A percentile compares a stretch with the other conserved stretches of the same genome.
These are phyloP conservation scores for Elongisporangium prolatum DNA, from an alignment of 352 stramenopile genomes.

Conservation along the genomic window DNA sequence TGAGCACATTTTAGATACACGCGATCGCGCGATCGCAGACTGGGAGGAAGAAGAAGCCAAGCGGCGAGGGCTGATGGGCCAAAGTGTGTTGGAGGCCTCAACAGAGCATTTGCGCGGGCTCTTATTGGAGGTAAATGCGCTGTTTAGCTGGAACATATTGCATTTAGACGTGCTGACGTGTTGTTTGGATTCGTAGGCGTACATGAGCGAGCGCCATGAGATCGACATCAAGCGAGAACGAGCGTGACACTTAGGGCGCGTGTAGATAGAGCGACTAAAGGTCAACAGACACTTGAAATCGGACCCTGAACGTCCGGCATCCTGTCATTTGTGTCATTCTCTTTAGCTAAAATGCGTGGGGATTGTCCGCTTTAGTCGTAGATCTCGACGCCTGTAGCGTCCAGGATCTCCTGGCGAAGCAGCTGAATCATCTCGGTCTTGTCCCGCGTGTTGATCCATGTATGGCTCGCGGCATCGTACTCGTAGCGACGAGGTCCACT, in stretches of 20 bases:
- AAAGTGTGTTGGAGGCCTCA: constrained; percentile 46
- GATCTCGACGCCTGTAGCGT: constrained; percentile 78
- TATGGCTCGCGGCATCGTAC: constrained; percentile 55
- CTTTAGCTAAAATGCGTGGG: background rate
- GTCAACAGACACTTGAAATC: background rate
- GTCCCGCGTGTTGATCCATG: constrained; percentile 85
- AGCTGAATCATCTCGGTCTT: constrained; percentile 66
- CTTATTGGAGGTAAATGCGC: constrained; percentile 47
- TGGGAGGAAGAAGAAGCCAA: constrained; percentile 78
- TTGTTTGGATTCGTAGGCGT: constrained; percentile 33
- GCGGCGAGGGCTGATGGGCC: constrained; percentile 51
- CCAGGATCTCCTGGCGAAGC: constrained; percentile 71
- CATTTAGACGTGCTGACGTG: constrained; percentile 4
- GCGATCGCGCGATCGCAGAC: constrained; percentile 62
- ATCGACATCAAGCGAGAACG: constrained; percentile 53
- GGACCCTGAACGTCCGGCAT: background rate
- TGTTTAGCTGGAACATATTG: background rate
- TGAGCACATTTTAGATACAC: constrained; percentile 63
- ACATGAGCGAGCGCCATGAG: constrained; percentile 73
- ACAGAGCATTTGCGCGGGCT: constrained; percentile 61
- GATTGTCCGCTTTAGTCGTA: constrained; percentile 34
- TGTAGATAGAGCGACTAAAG: background rate
- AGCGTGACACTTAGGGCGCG: background rate
- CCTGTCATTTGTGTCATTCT: background rate
- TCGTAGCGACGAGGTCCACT: constrained; percentile 89